phyloP scores from a whole-genome alignment of 2,329 filamentous ascomycete species.

The Tolypocladium pustulatum region DNA sequence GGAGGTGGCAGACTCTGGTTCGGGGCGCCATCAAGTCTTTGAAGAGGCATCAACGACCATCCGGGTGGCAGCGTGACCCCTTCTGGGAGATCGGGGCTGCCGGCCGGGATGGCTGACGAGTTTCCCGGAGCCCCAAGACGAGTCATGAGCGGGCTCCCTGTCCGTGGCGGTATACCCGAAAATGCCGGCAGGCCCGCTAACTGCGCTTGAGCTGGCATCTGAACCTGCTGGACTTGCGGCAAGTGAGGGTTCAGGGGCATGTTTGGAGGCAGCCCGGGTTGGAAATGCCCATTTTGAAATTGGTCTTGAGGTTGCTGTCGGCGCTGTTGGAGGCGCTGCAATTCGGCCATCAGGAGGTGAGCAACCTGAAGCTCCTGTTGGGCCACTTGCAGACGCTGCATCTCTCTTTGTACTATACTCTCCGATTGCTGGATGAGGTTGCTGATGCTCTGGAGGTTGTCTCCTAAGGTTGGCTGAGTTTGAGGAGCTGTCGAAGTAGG shows the following conservation, averaged over 20 bases:
- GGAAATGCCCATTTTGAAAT: slow-evolving; percentile 10
- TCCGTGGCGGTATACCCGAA: slow-evolving; percentile 20
- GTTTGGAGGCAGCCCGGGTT: slow-evolving; percentile 3
- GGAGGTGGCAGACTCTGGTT: slow-evolving; percentile 10
- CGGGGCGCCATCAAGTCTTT: slow-evolving; percentile 36
- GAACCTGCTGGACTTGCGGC: slow-evolving; percentile 8
- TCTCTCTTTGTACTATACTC: slow-evolving; percentile 57
- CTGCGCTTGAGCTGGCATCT: slow-evolving; percentile 9
- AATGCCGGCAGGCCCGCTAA: slow-evolving; percentile 11
- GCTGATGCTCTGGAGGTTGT: slow-evolving; percentile 36
- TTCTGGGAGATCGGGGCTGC: slow-evolving; percentile 50
- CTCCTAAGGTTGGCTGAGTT: slow-evolving; percentile 10
- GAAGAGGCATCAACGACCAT: slow-evolving; percentile 54
- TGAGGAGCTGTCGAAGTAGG: slow-evolving; percentile 9
- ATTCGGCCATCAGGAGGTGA: slow-evolving; percentile 55
- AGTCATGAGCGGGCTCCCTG: slow-evolving; percentile 30
- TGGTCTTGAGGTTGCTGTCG: slow-evolving; percentile 27
- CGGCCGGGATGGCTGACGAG: slow-evolving; percentile 43
- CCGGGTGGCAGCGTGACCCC: slow-evolving; percentile 54
- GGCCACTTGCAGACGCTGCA: slow-evolving; percentile 49
- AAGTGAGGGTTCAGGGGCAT: slow-evolving; percentile 2
- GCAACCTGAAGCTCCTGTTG: slow-evolving; percentile 60
- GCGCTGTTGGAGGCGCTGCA: slow-evolving; percentile 51
- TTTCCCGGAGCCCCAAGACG: slow-evolving; percentile 36
- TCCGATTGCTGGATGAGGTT: slow-evolving; percentile 56